phyloP scores from a whole-genome alignment of 805 yeast genomes.

The Brettanomyces bruxellensis region DNA sequence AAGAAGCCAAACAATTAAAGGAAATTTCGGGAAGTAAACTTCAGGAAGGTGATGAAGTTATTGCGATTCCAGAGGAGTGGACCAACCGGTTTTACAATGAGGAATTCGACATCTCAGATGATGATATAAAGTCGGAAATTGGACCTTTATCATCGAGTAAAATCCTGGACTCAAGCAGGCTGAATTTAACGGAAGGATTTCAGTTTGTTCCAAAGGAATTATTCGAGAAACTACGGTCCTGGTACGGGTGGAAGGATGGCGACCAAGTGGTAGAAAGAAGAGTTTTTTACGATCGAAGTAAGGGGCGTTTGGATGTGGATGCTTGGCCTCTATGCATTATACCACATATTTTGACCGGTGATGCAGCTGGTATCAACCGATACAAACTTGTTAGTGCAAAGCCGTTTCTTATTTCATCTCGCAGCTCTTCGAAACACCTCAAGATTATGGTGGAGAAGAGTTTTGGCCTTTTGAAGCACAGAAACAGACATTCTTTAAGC shows the following conservation, averaged over 20 bases:
- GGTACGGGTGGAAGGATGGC: conserved; percentile 44
- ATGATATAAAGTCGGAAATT: conserved; percentile 21
- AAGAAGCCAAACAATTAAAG: too few relatives aligned
- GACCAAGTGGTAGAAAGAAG: conserved; percentile 30
- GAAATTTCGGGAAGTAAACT: conserved; percentile 2
- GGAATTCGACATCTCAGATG: conserved; percentile 21
- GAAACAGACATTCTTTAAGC: too few relatives aligned
- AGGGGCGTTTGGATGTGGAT: conserved; percentile 18
- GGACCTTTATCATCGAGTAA: conserved; percentile 40
- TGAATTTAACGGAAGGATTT: conserved; percentile 25
- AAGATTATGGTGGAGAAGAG: too few relatives aligned
- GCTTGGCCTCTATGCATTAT: conserved; percentile 16
- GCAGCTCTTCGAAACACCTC: too few relatives aligned
- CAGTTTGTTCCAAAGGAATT: conserved; percentile 33
- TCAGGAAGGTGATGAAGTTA: conserved; percentile 41
- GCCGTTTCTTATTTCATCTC: conserved; percentile 29
- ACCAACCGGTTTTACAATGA: conserved; percentile 29
- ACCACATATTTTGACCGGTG: conserved; percentile 21
- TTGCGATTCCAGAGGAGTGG: conserved; percentile 40
- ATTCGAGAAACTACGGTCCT: conserved; percentile 34
- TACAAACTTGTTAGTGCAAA: conserved; percentile 25
- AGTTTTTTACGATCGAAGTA: conserved; percentile 18
- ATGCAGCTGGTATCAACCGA: conserved; percentile 16
- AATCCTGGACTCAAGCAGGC: conserved; percentile 37
- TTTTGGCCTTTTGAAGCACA: too few relatives aligned